Base-by-base conservation (phyloP, 306 rosid species). In the Quillaja saponaria region DNA sequence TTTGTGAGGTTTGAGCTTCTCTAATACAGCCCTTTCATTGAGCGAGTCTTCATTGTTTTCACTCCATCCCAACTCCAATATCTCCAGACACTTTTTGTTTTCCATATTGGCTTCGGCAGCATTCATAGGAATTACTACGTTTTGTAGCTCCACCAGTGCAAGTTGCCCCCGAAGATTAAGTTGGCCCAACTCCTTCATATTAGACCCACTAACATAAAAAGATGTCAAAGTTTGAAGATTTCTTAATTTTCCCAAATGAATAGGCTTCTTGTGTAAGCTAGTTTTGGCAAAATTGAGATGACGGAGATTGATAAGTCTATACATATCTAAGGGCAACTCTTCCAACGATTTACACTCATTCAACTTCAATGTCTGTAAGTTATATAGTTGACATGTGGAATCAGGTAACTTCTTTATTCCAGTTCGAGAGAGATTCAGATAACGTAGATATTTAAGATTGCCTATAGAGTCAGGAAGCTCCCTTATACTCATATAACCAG, bases 291-390 rank as follows among this genome's bases (percentile, higher is more conserved):
- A 8, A 35, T 56, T 7, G 15, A 56, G 46, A 56, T 56, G 46
- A 25, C 31, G 31, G 31, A 25, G 31, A 25, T 25, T 25, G 31
- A 25, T 4, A 25, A 25, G 31, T 25, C 15, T 45, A 1, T 45
- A 2, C 18, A 45, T 3, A 4, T 45, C 18, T n/a, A 1, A 1
- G 8, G 49, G 49, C 8, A 45, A 45, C 14, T 45, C 19, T 13
- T 2, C 19, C 8, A 45, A n/a, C 8, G 1, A 45, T 13, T n/a
- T 5, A 38, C 77, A 72, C 6, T 3, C 0, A 1, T 8, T n/a
- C 9, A 75, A 19, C 3, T 40, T 13, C 45, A 71, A 11, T 0
- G 69, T 65, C 31, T 77, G 73, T 4, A 76, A 34, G 37, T 66
- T 71, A 16, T 21, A 45, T 3, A 59, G 59, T 0, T 5, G 3